Percentiles rank a stretch among this genome's conserved stretches.
phyloP scores from a whole-genome alignment of 192 early-diverging fungal species.

The Podila epigama region DNA sequence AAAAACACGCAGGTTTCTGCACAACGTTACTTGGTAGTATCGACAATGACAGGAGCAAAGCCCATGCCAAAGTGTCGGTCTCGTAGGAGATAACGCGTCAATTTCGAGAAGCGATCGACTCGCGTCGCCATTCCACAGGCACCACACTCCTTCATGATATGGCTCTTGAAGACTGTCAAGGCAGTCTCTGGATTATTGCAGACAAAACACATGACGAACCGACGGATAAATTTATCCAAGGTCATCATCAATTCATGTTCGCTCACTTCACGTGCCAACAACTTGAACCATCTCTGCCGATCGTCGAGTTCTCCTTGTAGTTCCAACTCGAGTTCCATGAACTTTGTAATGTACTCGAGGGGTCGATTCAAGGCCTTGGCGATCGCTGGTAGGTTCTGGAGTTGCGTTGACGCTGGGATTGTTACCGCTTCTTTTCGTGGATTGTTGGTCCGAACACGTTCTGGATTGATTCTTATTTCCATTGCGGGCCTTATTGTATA shows the following conservation, averaged over 20 bases:
- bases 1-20: not conserved
- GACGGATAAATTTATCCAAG: slow-evolving; percentile 92
- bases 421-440: slow-evolving; percentile 21
- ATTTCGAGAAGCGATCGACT: slow-evolving; percentile 48
- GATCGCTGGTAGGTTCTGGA: slow-evolving; percentile 35
- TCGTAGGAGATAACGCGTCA: slow-evolving; percentile 52
- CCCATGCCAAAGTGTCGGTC: slow-evolving; percentile 36
- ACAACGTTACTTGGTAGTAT: slow-evolving; percentile 26
- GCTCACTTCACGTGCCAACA: slow-evolving; percentile 12
- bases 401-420: slow-evolving; percentile 41
- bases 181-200: slow-evolving; percentile 98
- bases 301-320: slow-evolving; percentile 31
- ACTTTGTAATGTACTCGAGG: slow-evolving; percentile 40
- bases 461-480: slow-evolving; percentile 42
- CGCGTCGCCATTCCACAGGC: slow-evolving; percentile 53
- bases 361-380: slow-evolving; percentile 34
- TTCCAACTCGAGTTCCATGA: slow-evolving; percentile 43
- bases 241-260: slow-evolving; percentile 45
- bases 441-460: slow-evolving; percentile 34
- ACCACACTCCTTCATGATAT: slow-evolving; percentile 47
- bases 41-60: slow-evolving; percentile 13
- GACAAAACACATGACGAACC: slow-evolving; percentile 89
- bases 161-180: slow-evolving; percentile 52
- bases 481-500: slow-evolving; percentile 47
- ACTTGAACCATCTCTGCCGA: slow-evolving; percentile 36